Evolutionary conservation across 495 filamentous ascomycete species (phyloP).

Genomic region (Apodospora peruviana): DNA sequence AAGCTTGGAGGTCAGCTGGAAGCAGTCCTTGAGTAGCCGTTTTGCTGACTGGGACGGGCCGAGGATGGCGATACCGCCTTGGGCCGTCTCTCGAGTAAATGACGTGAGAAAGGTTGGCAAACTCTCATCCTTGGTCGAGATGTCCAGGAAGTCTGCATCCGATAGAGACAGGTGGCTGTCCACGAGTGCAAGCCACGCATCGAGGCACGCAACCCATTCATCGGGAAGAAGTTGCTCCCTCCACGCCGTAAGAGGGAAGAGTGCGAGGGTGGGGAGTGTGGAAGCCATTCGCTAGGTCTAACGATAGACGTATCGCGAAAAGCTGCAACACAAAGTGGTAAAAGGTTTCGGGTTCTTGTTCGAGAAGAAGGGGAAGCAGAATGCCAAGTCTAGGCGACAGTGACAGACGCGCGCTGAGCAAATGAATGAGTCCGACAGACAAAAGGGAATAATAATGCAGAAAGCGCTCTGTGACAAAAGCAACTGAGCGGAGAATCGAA

Average conservation of each 20-base stretch:
- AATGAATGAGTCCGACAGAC: not conserved
- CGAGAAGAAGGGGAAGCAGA: too few relatives aligned
- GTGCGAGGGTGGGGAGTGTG: conserved; percentile 61
- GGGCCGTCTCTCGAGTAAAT: conserved; percentile 50
- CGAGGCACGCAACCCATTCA: conserved; percentile 74
- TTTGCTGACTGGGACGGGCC: conserved; percentile 42
- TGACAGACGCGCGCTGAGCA: not conserved
- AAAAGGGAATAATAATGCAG: too few relatives aligned
- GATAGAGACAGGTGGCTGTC: conserved; percentile 57
- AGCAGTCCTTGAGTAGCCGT: conserved; percentile 54
- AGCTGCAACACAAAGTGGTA: too few relatives aligned
- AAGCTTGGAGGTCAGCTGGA: conserved; percentile 51
- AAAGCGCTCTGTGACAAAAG: too few relatives aligned
- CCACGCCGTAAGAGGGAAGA: conserved; percentile 66
- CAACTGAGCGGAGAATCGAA: too few relatives aligned
- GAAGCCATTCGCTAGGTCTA: conserved; percentile 11
- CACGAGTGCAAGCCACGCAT: conserved; percentile 67
- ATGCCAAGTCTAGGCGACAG: not conserved
- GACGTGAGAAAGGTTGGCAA: conserved; percentile 55
- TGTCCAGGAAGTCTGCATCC: conserved; percentile 42
- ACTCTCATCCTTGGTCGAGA: conserved; percentile 50
- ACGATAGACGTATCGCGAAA: not conserved
- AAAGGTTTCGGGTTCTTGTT: too few relatives aligned
- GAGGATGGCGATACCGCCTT: conserved; percentile 31
- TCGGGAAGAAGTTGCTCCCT: conserved; percentile 56